Conservation (phyloP, 345 rosid species). For the Noccaea caerulescens region DNA sequence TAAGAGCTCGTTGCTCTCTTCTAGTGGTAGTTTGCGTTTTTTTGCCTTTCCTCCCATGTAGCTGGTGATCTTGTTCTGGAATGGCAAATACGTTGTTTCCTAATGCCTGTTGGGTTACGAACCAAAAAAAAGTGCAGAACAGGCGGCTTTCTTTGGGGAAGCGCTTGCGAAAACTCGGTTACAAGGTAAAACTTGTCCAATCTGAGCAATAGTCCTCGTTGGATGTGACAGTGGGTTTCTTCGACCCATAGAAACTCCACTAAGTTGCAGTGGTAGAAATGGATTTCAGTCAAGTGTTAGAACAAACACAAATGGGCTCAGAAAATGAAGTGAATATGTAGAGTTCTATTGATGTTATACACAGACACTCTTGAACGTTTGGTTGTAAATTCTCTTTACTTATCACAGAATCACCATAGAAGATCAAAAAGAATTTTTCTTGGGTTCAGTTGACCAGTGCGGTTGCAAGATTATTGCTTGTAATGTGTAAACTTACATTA, state of each 20-base stretch:
- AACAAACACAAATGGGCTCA: constrained; percentile 7
- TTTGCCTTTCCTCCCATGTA: constrained; percentile 15
- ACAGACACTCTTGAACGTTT: constrained; percentile 15
- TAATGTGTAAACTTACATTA: constrained; percentile 6
- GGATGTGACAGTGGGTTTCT: constrained; percentile 40
- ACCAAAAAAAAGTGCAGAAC: constrained; percentile 41
- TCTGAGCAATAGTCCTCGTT: constrained; percentile 19
- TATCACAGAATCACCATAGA: constrained; percentile 7
- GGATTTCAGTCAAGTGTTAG: constrained; percentile 28
- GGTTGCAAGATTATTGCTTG: background rate
- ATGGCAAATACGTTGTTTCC: constrained; percentile 31
- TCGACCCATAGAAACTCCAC: constrained; percentile 38
- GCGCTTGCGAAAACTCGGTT: constrained; percentile 45
- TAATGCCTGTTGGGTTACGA: constrained; percentile 32
- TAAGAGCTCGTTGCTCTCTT: constrained; percentile 30
- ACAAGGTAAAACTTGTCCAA: constrained; percentile 48
- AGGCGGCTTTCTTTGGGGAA: constrained; percentile 46
- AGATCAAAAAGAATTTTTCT: background rate
- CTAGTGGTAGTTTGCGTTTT: constrained; percentile 6
- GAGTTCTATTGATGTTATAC: constrained; percentile 4
- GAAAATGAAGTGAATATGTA: constrained; percentile 29
- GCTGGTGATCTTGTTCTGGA: background rate
- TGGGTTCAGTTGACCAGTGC: constrained; percentile 15
- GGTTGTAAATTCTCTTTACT: constrained; percentile 12
- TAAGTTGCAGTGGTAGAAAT: constrained; percentile 11